Evolutionary conservation across 1,139 yeast genomes (phyloP), one percentile per base, ranked within the genome.

Genomic region (Geotrichum bryndzae): DNA sequence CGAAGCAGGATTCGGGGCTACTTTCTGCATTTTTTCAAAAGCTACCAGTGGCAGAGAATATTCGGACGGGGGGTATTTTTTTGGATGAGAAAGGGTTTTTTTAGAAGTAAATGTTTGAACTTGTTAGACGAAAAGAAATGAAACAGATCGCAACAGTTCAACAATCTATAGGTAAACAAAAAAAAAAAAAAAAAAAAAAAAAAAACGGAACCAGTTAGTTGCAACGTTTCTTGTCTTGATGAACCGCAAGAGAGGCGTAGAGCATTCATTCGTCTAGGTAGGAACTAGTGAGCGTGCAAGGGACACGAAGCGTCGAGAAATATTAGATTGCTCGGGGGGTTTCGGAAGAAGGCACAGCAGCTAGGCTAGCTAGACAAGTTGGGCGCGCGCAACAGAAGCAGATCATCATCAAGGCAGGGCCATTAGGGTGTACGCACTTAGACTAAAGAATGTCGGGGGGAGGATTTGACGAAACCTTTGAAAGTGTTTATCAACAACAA

Each of bases 131-230:
- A 59, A 59, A 57, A 59, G 62, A 56, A 59, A 59, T 59, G 57
- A 59, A 59, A 59, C 62, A 59, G 58, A 52, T 55, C 62, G 62
- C 46, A 29, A 55, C 59, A 52, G 62, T 53, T 58, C 57, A 35
- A 46, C 41, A 22, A 41, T 41, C 46, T 41, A 41, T 13, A 15
- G 5, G 18, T 4, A 27, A 27, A 18, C 18, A 31, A 31, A 31
- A 31, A 10, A 31, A 35, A 35, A n/a, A 45, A 46, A 31, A 31
- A 31, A 31, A 10, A 31, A 35, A 35, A n/a, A 45, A 46, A n/a
- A 27, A 27, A 11, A 45, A 22, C 25, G 56, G 48, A 15, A 15
- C 46, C 46, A 41, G 46, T 41, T 41, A 41, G 46, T 41, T 41
- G 46, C 18, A 41, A 41, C 6, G 46, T 41, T 41, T 41, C 46